Base-by-base conservation (phyloP, 2,329 filamentous ascomycete species). In the Bisporella sp. region DNA sequence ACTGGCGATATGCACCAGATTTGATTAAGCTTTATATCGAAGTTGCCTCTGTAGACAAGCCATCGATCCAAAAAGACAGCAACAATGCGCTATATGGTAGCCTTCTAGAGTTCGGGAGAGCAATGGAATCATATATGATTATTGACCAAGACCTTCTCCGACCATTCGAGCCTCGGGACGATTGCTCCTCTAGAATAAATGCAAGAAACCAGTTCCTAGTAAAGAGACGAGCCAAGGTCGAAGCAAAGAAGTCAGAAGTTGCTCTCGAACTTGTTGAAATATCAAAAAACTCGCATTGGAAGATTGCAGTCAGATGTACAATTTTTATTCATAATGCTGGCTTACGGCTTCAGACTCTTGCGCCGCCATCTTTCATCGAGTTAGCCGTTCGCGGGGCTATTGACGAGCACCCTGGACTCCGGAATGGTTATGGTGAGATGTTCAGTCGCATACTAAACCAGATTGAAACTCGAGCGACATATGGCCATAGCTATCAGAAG, bases 1-100 rank as follows among this genome's bases (percentile, higher is more conserved):
- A 99, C 66, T 99, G 95, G 95, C 85, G 91, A 39, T 96, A 91
- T 67, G 89, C 93, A 0, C 93, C 95, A 1, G 80, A 85, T n/a
- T 73, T 96, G 45, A 88, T 99, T 72, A 84, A 85, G 48, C 76
- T 93, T 6, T 99, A 95, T 69, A 93, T 99, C 56, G 82, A 87
- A 61, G 89, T 93, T 3, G 91, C 87, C 13, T 84, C 84, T 35
- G 90, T 95, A 12, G 93, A 99, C 69, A 96, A 96, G 66, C 83
- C 89, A 4, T 96, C 92, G 1, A 92, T 99, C 40, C 93, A 99
- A 67, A 90, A 87, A 59, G 78, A 99, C 12, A 89, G 89, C 11
- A 81, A 84, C 1, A 85, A 84, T 35, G 89, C 87, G 0, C 77
- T 95, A 1, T 96, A 91, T 64, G 84, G 89, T 30, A 12, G 77